Conservation (phyloP, 169 alveolate species). For the Plasmodium billcollinsi region DNA sequence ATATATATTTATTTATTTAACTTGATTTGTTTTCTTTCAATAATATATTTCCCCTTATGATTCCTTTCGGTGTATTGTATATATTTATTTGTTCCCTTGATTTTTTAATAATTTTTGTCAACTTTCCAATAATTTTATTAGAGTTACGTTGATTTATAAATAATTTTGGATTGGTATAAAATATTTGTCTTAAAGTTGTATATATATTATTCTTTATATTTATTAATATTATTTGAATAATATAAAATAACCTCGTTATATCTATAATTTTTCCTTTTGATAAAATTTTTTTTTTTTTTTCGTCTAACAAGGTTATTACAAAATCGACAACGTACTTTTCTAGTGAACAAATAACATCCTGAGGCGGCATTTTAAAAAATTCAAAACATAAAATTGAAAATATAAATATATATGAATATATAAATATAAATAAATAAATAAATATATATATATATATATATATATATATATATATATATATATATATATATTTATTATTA, state of each 20-base stretch:
- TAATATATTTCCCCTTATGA: conserved; percentile 73
- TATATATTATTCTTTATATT: conserved; percentile 32
- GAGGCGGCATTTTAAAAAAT: conserved; percentile 11
- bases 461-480: background rate
- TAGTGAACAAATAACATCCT: conserved; percentile 29
- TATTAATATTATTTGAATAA: conserved; percentile 38
- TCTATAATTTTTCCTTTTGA: conserved; percentile 55
- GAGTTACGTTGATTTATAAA: conserved; percentile 77
- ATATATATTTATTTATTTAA: conserved; percentile 1
- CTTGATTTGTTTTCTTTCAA: conserved; percentile 55
- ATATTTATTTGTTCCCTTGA: conserved; percentile 78
- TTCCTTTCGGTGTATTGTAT: conserved; percentile 78
- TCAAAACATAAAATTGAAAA: background rate
- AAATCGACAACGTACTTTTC: conserved; percentile 39
- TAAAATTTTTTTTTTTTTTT: conserved; percentile 44
- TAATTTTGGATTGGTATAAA: conserved; percentile 75
- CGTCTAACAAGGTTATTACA: conserved; percentile 23
- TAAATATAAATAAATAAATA: background rate
- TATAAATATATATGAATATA: no score
- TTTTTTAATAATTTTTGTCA: conserved; percentile 76
- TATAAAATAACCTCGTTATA: conserved; percentile 52
- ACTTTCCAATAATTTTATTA: conserved; percentile 66
- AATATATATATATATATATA: background rate
- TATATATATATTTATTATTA: no score
- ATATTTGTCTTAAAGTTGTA: conserved; percentile 78